Evolutionary conservation across 164 flowering plant genomes (phyloP), one percentile per base, ranked within the genome.

Genomic region (Echeveria elegans): DNA sequence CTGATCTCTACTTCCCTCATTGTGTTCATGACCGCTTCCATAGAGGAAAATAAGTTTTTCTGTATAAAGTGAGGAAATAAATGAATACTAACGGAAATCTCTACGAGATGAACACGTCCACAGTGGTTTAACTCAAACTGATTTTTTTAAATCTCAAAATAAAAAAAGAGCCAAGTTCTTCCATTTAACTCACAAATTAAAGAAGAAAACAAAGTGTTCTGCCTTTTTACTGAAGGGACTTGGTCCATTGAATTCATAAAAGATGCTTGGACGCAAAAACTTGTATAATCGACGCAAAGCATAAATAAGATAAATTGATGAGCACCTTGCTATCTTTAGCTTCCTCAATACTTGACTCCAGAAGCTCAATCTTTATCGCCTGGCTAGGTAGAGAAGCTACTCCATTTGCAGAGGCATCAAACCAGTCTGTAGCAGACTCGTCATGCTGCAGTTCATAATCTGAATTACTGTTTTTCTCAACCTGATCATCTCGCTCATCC

Each of bases 301-400:
- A n/a, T 28, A 52, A 2, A 18, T 23, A 34, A 36, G 16, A 19
- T 26, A 28, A 12, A 88, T 19, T 11, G 32, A 56, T 26, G 32
- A 56, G n/a, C 73, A 93, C 98, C 96, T 94, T 91, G 76, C 85
- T 82, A 72, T 71, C 83, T 77, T 83, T 91, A 38, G 96, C 96
- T 67, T 85, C 91, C 45, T 77, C 77, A 63, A 89, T 77, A 2
- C 79, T 71, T 40, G 85, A 82, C 58, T 89, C 96, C 70, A 94
- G 88, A 47, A 79, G 69, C 68, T 85, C 88, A 71, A 78, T 74
- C 12, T 75, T 81, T 64, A 79, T 74, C 31, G 65, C 70, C 73
- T 87, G 81, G 41, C 73, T 76, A 66, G 95, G 61, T 28, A 56
- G 61, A 28, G 82, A 76, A 59, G 29, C 66, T 67, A 56, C 30